These are phyloP conservation scores for Acacia confusa DNA, from an alignment of 306 rosid species.

Conservation along the genomic window DNA sequence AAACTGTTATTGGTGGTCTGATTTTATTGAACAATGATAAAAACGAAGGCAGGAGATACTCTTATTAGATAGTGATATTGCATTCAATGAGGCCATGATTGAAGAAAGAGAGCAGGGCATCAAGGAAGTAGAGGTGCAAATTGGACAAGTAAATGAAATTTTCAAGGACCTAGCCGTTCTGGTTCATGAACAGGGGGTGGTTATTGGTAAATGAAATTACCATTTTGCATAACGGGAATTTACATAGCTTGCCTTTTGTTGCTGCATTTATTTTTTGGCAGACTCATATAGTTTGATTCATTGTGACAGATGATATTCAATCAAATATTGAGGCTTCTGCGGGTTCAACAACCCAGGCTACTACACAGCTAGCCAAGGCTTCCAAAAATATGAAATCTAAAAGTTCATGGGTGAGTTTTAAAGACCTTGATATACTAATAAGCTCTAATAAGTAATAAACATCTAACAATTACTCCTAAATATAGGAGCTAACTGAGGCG, in stretches of 20 bases:
- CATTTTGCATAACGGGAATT: background rate
- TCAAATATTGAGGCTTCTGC: slow-evolving; percentile 64
- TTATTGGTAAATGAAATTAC: slow-evolving; percentile 56
- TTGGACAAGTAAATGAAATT: slow-evolving; percentile 71
- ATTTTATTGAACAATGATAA: slow-evolving; percentile 32
- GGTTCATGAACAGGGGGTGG: slow-evolving; percentile 77
- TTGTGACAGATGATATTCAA: slow-evolving; percentile 65
- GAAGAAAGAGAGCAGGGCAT: slow-evolving; percentile 86
- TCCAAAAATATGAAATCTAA: slow-evolving; percentile 62
- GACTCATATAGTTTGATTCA: slow-evolving; percentile 13
- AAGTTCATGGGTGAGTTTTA: slow-evolving; percentile 60
- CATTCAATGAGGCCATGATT: slow-evolving; percentile 83
- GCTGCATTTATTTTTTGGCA: background rate
- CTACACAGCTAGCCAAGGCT: slow-evolving; percentile 62
- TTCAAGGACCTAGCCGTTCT: slow-evolving; percentile 88
- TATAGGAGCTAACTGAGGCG: background rate
- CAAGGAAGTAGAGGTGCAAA: slow-evolving; percentile 69
- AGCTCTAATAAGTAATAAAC: slow-evolving; percentile 10
- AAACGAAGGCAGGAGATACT: slow-evolving; percentile 65
- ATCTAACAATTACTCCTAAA: background rate
- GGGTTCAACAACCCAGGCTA: slow-evolving; percentile 57
- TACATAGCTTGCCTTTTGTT: slow-evolving; percentile 15
- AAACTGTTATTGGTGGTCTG: slow-evolving; percentile 11
- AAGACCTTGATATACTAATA: slow-evolving; percentile 1
- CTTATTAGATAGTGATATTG: slow-evolving; percentile 60